Conservation (phyloP, 305 asterid genomes). For the Rubia tinctorum region DNA sequence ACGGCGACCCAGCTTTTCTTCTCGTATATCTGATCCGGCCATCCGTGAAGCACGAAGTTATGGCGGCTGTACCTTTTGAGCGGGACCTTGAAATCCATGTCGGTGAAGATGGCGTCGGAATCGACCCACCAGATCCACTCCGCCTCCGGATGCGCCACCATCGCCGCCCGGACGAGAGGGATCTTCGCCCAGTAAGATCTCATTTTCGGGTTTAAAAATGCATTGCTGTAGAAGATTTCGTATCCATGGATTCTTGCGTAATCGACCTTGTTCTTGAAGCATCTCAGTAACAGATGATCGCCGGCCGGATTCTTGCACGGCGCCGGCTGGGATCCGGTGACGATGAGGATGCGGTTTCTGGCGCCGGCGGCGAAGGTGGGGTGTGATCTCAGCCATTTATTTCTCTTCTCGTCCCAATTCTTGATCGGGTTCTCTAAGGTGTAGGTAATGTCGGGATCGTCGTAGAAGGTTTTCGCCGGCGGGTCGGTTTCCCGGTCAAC, state of each 20-base stretch:
- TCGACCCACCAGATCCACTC: slow-evolving; percentile 46
- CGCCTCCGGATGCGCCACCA: slow-evolving; percentile 38
- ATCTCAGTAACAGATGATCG: slow-evolving; percentile 55
- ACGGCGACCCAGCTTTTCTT: slow-evolving; percentile 35
- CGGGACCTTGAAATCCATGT: slow-evolving; percentile 37
- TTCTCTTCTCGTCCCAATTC: slow-evolving; percentile 59
- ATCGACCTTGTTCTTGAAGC: slow-evolving; percentile 79
- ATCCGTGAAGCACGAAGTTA: slow-evolving; percentile 32
- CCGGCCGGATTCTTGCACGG: slow-evolving; percentile 61
- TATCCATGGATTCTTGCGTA: slow-evolving; percentile 64
- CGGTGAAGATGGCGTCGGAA: slow-evolving; percentile 36
- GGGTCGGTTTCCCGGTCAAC: slow-evolving; percentile 33
- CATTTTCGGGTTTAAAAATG: slow-evolving; percentile 30
- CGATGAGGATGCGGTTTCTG: slow-evolving; percentile 40
- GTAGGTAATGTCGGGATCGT: slow-evolving; percentile 50
- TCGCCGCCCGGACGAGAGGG: slow-evolving; percentile 25
- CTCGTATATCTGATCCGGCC: slow-evolving; percentile 27
- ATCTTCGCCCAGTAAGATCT: slow-evolving; percentile 32
- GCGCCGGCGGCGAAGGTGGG: slow-evolving; percentile 23
- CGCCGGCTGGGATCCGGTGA: slow-evolving; percentile 65
- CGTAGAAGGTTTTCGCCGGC: slow-evolving; percentile 44
- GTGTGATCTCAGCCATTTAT: slow-evolving; percentile 46
- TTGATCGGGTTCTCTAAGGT: slow-evolving; percentile 42
- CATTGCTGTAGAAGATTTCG: slow-evolving; percentile 56
- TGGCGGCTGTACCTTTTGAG: slow-evolving; percentile 25